Evolutionary conservation across 495 filamentous ascomycete genomes (phyloP).

Genomic region (Neurospora hispaniola): DNA sequence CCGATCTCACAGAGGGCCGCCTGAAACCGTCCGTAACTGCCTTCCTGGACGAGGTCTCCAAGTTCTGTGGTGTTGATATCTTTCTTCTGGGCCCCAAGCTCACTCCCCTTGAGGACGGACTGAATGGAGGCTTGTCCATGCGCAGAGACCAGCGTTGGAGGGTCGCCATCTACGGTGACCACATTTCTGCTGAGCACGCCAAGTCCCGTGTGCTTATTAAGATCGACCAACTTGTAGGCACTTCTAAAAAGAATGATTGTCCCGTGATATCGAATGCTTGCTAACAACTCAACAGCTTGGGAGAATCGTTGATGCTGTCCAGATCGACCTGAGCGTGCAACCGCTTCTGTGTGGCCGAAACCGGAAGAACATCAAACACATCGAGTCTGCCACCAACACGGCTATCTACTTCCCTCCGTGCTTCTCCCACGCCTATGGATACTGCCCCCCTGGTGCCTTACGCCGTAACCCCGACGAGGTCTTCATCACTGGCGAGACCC

Average conservation of each 20-base stretch:
- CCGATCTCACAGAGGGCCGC: slow-evolving; percentile 60
- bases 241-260: neutral
- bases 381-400: slow-evolving; percentile 86
- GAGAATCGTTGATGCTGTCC: slow-evolving; percentile 70
- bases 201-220: slow-evolving; percentile 93
- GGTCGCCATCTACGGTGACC: slow-evolving; percentile 88
- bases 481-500: slow-evolving; percentile 80
- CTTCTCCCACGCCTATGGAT: slow-evolving; percentile 81
- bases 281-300: slow-evolving; percentile 52
- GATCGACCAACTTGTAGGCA: slow-evolving; percentile 86
- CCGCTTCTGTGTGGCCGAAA: slow-evolving; percentile 82
- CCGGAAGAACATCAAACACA: slow-evolving; percentile 91
- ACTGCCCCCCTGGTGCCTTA: slow-evolving; percentile 66
- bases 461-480: slow-evolving; percentile 79
- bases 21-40: slow-evolving; percentile 56
- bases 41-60: slow-evolving; percentile 72
- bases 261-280: neutral
- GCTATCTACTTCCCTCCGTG: slow-evolving; percentile 96
- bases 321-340: slow-evolving; percentile 79
- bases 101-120: slow-evolving; percentile 50
- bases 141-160: slow-evolving; percentile 68
- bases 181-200: slow-evolving; percentile 90
- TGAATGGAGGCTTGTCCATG: slow-evolving; percentile 43
- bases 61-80: slow-evolving; percentile 86
- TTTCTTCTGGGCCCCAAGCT: slow-evolving; percentile 83